Base-by-base conservation (phyloP, 805 yeast genomes). In the Scheffersomyces ergatensis region DNA sequence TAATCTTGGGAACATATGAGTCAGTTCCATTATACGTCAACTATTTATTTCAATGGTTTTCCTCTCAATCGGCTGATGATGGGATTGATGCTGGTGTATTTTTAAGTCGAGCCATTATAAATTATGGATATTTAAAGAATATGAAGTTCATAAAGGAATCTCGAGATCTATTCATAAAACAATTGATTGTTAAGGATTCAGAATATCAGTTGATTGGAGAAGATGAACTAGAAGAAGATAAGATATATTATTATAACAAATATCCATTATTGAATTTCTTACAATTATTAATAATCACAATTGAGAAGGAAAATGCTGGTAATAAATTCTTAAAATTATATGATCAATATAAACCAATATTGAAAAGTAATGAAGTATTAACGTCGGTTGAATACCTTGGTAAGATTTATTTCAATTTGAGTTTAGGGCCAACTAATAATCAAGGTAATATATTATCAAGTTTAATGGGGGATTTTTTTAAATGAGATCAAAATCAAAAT, bases 111-210 rank as follows among this genome's bases (percentile, higher is more conserved):
- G 78, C 89, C 2, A 82, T 89, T 5, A 60, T 89, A 40, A 89
- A 90, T 50, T 92, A 86, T 58, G 66, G 87, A 17, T 75, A 81
- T 48, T 72, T 85, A 41, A 78, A 76, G 38, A 86, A 89, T 57
- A 57, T 85, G 36, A 75, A 84, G 45, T 80, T 75, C 55, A 86
- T 85, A 3, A 51, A 54, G 26, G 62, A 63, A 14, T 47, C 69
- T 1, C 36, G 57, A 14, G 56, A 51, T 16, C 45, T 51, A 15
- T 67, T 62, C 38, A 23, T 62, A 26, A 47, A 32, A 9, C 42
- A 49, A 26, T 44, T 53, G 24, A 29, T 24, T 2, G 39, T 34
- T 13, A 54, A 47, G 16, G 24, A 37, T 33, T 7, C 42, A 8
- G 34, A 37, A 11, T 48, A 35, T 13, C 57, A 54, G 33, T 37